Percentiles rank a stretch among this genome's conserved stretches.
phyloP scores from a whole-genome alignment of 2,329 filamentous ascomycete species.

The Curvularia hawaiiensis region DNA sequence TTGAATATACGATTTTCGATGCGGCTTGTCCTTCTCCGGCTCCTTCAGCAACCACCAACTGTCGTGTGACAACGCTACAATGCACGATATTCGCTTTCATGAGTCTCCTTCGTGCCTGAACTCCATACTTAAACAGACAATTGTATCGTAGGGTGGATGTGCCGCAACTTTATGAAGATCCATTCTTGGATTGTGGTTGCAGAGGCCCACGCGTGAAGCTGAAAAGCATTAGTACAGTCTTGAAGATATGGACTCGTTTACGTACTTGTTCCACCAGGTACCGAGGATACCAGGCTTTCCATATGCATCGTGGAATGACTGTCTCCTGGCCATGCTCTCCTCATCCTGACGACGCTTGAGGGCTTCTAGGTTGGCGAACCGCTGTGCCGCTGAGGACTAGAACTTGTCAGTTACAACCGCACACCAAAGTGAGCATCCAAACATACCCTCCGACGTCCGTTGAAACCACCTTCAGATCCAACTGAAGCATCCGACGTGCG shows the following conservation, averaged over 20 bases:
- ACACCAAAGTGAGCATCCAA: background rate
- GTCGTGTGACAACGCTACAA: background rate
- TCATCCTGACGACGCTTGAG: slow-evolving; percentile 42
- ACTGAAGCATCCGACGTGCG: slow-evolving; percentile 41
- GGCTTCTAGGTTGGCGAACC: slow-evolving; percentile 41
- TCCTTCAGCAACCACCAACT: background rate
- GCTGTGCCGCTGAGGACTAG: slow-evolving; percentile 38
- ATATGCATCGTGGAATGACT: slow-evolving; percentile 42
- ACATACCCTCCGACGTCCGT: slow-evolving; percentile 39
- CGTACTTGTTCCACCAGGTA: slow-evolving; percentile 44
- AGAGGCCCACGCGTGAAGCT: slow-evolving; percentile 35
- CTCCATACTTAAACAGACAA: too few relatives aligned
- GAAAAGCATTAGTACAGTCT: background rate
- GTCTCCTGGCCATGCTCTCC: slow-evolving; percentile 32
- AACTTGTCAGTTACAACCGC: slow-evolving; percentile 8
- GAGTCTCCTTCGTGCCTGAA: background rate
- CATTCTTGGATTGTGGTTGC: background rate
- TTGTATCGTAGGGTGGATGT: background rate
- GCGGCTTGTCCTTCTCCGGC: background rate
- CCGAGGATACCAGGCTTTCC: slow-evolving; percentile 42
- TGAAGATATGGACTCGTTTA: background rate
- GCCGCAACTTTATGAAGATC: background rate
- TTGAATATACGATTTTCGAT: background rate
- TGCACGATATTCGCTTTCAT: background rate
- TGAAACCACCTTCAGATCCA: slow-evolving; percentile 23